Evolutionary conservation across 1,284 basidiomycete genomes (phyloP).

Genomic region (Coniferiporia weirii): DNA sequence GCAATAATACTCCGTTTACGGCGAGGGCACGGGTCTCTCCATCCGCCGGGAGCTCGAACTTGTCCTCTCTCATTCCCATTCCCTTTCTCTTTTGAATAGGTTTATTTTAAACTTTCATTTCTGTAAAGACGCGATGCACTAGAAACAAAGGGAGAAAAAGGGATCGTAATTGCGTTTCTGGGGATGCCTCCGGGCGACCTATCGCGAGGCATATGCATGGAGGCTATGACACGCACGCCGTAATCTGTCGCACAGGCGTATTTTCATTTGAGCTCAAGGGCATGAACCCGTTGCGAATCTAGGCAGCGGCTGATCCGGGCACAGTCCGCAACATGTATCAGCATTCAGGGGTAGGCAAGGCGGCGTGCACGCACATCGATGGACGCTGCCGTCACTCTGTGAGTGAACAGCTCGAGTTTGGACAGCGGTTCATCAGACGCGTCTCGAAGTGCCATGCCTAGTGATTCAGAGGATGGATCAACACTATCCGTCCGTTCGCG

Average conservation of each 20-base stretch:
- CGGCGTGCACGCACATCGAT: not conserved
- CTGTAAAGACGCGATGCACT: not conserved
- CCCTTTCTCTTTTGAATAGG: no score
- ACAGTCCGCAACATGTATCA: constrained; percentile 2
- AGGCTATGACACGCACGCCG: not conserved
- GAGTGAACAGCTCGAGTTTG: not conserved
- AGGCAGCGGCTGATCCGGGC: constrained; percentile 11
- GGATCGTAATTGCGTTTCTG: no score
- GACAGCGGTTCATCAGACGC: not conserved
- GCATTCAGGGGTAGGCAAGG: not conserved
- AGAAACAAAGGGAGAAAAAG: not conserved
- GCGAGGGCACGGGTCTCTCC: no score
- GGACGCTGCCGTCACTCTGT: not conserved
- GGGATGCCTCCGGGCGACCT: not conserved
- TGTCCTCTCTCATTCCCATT: no score
- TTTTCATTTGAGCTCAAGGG: not conserved
- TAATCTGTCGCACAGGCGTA: not conserved
- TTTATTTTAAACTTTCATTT: no score
- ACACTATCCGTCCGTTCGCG: not conserved
- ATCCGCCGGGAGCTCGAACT: no score
- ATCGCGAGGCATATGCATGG: not conserved
- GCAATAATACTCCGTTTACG: no score
- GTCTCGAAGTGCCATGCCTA: constrained; percentile 1
- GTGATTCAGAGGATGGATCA: not conserved
- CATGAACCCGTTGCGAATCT: constrained; percentile 1